Conservation (phyloP, 306 rosid genomes). For the Ochetophila trinervis region DNA sequence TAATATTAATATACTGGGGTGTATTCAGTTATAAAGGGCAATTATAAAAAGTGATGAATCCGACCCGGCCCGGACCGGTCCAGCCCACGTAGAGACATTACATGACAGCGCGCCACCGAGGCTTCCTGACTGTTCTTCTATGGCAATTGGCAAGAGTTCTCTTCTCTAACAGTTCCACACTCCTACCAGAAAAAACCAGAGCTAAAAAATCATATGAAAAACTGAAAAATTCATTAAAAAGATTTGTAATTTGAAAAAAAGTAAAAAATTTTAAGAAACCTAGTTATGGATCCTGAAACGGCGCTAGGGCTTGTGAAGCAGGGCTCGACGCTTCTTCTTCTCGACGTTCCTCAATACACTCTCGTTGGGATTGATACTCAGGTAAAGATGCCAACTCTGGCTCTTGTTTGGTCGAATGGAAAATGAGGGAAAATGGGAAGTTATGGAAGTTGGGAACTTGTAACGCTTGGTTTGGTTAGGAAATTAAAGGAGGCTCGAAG, state of each 20-base stretch:
- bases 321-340: conserved; percentile 71
- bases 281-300: conserved; percentile 55
- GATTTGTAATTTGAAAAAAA: not conserved
- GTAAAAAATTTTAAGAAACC: not conserved
- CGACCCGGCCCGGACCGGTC: too few species aligned
- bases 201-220: too few species aligned
- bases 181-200: too few species aligned
- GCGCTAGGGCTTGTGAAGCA: conserved; percentile 70
- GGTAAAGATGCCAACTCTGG: conserved; percentile 21
- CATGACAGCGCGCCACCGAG: too few species aligned
- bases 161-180: too few species aligned
- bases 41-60: too few species aligned
- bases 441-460: not conserved
- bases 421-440: conserved; percentile 2
- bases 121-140: too few species aligned
- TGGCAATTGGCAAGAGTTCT: too few species aligned
- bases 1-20: too few species aligned
- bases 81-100: too few species aligned
- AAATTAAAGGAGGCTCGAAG: not conserved
- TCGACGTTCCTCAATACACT: conserved; percentile 78
- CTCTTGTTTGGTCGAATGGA: conserved; percentile 4
- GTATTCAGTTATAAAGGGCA: too few species aligned
- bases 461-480: not conserved
- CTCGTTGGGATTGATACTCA: conserved; percentile 81
- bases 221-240: not conserved